phyloP scores from a whole-genome alignment of 164 flowering plant species.

The Echeveria elegans region DNA sequence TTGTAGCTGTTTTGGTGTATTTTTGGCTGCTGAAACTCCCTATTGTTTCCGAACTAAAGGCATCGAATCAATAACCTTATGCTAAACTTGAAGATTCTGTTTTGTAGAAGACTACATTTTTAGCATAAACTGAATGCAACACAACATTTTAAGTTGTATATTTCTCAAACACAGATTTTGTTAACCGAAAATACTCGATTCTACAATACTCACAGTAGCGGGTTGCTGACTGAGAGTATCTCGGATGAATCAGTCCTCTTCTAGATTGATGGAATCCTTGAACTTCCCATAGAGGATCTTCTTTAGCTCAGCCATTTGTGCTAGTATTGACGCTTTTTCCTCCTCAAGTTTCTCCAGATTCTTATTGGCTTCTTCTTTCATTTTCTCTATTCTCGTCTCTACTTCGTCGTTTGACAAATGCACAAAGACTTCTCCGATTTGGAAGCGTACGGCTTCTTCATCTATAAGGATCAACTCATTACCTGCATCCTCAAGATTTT shows the following conservation, averaged over 20 bases:
- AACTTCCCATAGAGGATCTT: constrained; percentile 82
- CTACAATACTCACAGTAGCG: neutral
- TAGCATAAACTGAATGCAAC: neutral
- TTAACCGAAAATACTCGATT: neutral
- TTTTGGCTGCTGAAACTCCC: constrained; percentile 2
- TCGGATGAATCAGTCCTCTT: constrained; percentile 48
- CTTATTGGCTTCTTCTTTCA: constrained; percentile 59
- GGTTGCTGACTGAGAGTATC: neutral
- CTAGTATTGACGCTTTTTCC: constrained; percentile 61
- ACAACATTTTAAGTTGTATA: neutral
- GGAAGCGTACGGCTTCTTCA: constrained; percentile 79
- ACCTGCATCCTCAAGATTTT: constrained; percentile 88
- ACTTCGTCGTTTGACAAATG: constrained; percentile 85
- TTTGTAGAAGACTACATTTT: neutral
- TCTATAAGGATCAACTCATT: constrained; percentile 90
- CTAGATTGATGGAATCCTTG: constrained; percentile 90
- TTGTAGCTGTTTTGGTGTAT: neutral
- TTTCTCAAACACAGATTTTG: neutral
- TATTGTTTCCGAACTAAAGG: neutral
- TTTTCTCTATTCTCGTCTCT: constrained; percentile 64
- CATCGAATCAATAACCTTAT: neutral
- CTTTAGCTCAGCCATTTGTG: constrained; percentile 89
- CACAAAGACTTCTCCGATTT: constrained; percentile 92
- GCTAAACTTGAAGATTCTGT: neutral
- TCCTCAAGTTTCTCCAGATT: constrained; percentile 68